Conservation (phyloP, 2,329 filamentous ascomycete species). For the Pseudogymnoascus pannorum region DNA sequence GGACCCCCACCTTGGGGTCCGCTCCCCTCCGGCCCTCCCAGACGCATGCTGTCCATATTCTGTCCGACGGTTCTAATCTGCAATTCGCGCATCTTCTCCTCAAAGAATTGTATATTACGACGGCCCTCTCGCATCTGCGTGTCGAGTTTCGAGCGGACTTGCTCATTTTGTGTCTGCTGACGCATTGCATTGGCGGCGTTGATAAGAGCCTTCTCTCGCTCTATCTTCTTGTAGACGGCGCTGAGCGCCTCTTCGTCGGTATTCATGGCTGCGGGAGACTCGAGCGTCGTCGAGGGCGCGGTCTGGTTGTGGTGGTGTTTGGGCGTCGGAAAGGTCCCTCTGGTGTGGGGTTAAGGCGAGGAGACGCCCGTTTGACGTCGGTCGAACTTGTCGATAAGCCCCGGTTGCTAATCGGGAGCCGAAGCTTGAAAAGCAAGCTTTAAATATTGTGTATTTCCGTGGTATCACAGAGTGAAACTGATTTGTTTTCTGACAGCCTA, state of each 20-base stretch:
- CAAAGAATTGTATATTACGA: conserved; percentile 90
- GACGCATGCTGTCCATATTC: conserved; percentile 58
- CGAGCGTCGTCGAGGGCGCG: conserved; percentile 6
- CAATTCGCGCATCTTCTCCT: conserved; percentile 83
- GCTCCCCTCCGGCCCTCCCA: conserved; percentile 42
- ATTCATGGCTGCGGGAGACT: conserved; percentile 40
- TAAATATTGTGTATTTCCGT: not conserved
- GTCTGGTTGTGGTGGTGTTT: not conserved
- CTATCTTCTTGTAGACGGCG: conserved; percentile 93
- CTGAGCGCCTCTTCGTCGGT: conserved; percentile 59
- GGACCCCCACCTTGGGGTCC: conserved; percentile 36
- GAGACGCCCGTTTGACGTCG: conserved; percentile 2
- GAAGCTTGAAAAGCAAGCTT: conserved; percentile 7
- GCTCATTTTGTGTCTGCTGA: conserved; percentile 88
- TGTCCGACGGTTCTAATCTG: conserved; percentile 70
- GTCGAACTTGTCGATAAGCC: conserved; percentile 8
- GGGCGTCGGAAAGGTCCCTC: conserved; percentile 3
- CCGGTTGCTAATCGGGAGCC: conserved; percentile 3
- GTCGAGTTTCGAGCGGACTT: conserved; percentile 83
- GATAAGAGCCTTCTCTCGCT: conserved; percentile 92
- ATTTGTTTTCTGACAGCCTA: not conserved
- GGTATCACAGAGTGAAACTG: not conserved
- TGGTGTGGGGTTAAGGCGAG: conserved; percentile 7
- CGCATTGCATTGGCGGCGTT: conserved; percentile 91
- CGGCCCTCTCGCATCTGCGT: conserved; percentile 89